phyloP scores from a whole-genome alignment of 2,329 filamentous ascomycete genomes.

The Orbilia javanica region DNA sequence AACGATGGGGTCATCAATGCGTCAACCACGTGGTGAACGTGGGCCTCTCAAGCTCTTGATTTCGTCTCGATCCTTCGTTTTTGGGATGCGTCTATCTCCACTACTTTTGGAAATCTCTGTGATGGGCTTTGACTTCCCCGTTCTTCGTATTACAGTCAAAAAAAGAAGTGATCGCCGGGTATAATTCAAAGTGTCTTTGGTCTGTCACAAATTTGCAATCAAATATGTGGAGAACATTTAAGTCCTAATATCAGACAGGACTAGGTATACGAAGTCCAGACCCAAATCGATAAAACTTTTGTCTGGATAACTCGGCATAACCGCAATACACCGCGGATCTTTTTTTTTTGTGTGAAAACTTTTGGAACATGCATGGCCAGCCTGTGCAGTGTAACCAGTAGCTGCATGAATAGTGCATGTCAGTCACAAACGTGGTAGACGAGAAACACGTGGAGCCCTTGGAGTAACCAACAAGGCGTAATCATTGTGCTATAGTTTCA shows the following conservation, averaged over 20 bases:
- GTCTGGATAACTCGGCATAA: slow-evolving; percentile 22
- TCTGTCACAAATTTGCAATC: slow-evolving; percentile 14
- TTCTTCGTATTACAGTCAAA: slow-evolving; percentile 1
- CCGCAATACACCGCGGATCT: not conserved
- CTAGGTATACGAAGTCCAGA: slow-evolving; percentile 12
- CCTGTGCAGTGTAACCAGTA: not conserved
- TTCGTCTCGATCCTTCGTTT: slow-evolving; percentile 47
- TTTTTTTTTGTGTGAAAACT: not conserved
- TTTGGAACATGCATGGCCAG: not conserved
- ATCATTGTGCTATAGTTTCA: slow-evolving; percentile 28
- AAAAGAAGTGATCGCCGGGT: slow-evolving; percentile 34
- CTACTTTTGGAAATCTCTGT: not conserved
- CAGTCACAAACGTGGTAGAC: slow-evolving; percentile 53
- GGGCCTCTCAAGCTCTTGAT: slow-evolving; percentile 10
- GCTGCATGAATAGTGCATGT: slow-evolving; percentile 9
- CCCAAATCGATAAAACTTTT: not conserved
- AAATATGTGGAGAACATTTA: slow-evolving; percentile 15
- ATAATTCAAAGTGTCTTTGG: slow-evolving; percentile 2
- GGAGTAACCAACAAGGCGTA: slow-evolving; percentile 23
- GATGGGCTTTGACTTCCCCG: not conserved
- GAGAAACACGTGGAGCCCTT: slow-evolving; percentile 45
- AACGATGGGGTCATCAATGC: not conserved
- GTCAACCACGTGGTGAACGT: slow-evolving; percentile 49
- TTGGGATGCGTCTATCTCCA: not conserved
- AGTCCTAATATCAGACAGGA: not conserved